These are phyloP conservation scores for Fusarium veterinarium DNA, from an alignment of 2,329 filamentous ascomycete species.

Conservation along the genomic window DNA sequence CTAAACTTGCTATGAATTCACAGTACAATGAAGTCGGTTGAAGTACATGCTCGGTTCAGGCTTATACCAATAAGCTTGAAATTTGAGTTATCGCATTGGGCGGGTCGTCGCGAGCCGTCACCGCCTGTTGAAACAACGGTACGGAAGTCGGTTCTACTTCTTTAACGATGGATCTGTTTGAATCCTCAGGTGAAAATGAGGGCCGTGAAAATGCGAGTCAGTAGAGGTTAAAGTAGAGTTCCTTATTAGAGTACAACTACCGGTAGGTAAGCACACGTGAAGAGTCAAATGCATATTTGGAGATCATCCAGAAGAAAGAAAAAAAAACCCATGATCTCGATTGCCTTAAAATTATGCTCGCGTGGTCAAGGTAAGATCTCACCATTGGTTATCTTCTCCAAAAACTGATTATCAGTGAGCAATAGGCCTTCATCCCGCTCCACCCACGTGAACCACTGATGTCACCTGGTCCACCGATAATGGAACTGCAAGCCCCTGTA, in stretches of 20 bases:
- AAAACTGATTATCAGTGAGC: slow-evolving; percentile 5
- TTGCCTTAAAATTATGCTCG: slow-evolving; percentile 22
- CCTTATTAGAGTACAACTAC: background rate
- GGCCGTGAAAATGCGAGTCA: background rate
- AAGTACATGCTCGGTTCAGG: background rate
- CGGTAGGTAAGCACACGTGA: background rate
- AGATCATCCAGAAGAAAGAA: slow-evolving; percentile 10
- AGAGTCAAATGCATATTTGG: background rate
- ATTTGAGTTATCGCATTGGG: background rate
- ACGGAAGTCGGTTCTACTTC: slow-evolving; percentile 10
- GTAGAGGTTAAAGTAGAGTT: background rate
- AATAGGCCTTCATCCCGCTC: slow-evolving; percentile 19
- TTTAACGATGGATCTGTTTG: background rate
- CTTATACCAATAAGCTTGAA: background rate
- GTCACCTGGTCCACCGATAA: slow-evolving; percentile 30
- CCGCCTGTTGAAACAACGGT: slow-evolving; percentile 34
- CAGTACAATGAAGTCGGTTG: background rate
- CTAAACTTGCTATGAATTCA: background rate
- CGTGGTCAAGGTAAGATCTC: slow-evolving; percentile 22
- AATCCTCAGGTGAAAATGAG: background rate
- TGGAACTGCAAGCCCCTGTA: slow-evolving; percentile 12
- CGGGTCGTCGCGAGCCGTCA: slow-evolving; percentile 7
- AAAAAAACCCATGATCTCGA: slow-evolving; percentile 24
- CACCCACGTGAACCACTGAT: slow-evolving; percentile 26
- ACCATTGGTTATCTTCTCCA: slow-evolving; percentile 21